Evolutionary conservation across 768 basidiomycete species (phyloP).

Genomic region (Neoboletus brunneissimus): DNA sequence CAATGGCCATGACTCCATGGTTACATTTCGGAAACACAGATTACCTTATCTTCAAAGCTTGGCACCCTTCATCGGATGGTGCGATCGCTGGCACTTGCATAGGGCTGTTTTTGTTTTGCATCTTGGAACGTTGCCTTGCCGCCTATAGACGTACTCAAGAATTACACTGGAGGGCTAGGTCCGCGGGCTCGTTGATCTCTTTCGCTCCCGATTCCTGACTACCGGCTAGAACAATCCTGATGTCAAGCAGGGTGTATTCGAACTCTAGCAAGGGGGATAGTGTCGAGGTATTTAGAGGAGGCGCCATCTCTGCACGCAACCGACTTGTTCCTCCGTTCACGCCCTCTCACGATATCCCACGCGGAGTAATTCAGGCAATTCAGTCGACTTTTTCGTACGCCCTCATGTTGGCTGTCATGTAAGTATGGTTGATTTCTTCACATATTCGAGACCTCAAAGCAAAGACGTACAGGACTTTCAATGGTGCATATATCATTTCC

Average conservation of each 20-base stretch:
- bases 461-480: slow-evolving; percentile 65
- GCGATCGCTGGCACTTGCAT: slow-evolving; percentile 76
- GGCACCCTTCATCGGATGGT: slow-evolving; percentile 65
- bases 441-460: slow-evolving; percentile 3
- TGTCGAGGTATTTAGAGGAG: background rate
- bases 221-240: slow-evolving; percentile 8
- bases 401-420: slow-evolving; percentile 85
- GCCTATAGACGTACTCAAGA: slow-evolving; percentile 55
- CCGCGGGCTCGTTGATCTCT: slow-evolving; percentile 9
- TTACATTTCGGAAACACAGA: slow-evolving; percentile 69
- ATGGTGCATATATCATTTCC: slow-evolving; percentile 71
- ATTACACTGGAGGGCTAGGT: slow-evolving; percentile 60
- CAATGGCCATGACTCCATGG: slow-evolving; percentile 57
- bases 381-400: slow-evolving; percentile 63
- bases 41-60: slow-evolving; percentile 61
- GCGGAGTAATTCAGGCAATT: slow-evolving; percentile 61
- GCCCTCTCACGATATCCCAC: slow-evolving; percentile 60
- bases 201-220: background rate
- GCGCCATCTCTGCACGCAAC: slow-evolving; percentile 9
- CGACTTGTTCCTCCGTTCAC: slow-evolving; percentile 58
- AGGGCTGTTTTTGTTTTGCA: slow-evolving; percentile 60
- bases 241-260: background rate
- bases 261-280: slow-evolving; percentile 1
- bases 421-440: slow-evolving; percentile 24
- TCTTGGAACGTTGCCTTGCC: slow-evolving; percentile 68